Evolutionary conservation across 768 basidiomycete species (phyloP).

Genomic region (Rubroboletus pulcherrimus): DNA sequence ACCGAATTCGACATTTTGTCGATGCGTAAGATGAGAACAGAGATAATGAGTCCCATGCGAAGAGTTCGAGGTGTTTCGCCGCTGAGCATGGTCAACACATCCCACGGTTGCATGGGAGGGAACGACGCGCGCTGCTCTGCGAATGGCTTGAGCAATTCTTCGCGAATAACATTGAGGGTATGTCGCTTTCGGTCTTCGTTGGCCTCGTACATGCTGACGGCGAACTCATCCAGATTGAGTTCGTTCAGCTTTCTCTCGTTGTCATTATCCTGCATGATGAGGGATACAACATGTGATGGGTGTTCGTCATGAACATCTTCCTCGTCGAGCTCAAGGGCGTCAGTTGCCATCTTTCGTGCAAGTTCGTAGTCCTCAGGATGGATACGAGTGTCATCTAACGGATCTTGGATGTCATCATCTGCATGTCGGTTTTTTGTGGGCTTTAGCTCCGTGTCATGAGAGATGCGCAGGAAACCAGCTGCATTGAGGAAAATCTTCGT

Average conservation of each 20-base stretch:
- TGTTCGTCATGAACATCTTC: conserved; percentile 93
- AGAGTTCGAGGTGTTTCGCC: conserved; percentile 85
- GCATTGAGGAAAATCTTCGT: conserved; percentile 91
- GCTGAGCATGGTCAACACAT: conserved; percentile 91
- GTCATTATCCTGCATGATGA: conserved; percentile 81
- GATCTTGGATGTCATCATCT: conserved; percentile 75
- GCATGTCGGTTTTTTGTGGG: conserved; percentile 54
- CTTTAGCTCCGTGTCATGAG: conserved; percentile 64
- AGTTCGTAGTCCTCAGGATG: conserved; percentile 98
- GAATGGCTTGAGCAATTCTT: conserved; percentile 79
- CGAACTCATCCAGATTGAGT: conserved; percentile 94
- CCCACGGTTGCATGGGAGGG: conserved; percentile 62
- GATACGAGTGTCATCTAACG: conserved; percentile 91
- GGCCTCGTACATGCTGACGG: conserved; percentile 82
- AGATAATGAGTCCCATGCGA: conserved; percentile 75
- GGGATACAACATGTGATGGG: conserved; percentile 82
- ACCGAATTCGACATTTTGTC: conserved; percentile 40
- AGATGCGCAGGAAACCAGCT: conserved; percentile 85
- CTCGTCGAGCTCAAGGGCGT: conserved; percentile 95
- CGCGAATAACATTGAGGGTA: conserved; percentile 82
- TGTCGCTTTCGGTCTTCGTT: conserved; percentile 85
- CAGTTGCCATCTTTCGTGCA: conserved; percentile 97
- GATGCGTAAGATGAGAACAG: conserved; percentile 62
- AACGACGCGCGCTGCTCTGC: conserved; percentile 70
- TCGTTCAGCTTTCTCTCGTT: conserved; percentile 80